Evolutionary conservation across 2,329 filamentous ascomycete genomes (phyloP), one percentile per base, ranked within the genome.

Genomic region (Phialophora expanda): DNA sequence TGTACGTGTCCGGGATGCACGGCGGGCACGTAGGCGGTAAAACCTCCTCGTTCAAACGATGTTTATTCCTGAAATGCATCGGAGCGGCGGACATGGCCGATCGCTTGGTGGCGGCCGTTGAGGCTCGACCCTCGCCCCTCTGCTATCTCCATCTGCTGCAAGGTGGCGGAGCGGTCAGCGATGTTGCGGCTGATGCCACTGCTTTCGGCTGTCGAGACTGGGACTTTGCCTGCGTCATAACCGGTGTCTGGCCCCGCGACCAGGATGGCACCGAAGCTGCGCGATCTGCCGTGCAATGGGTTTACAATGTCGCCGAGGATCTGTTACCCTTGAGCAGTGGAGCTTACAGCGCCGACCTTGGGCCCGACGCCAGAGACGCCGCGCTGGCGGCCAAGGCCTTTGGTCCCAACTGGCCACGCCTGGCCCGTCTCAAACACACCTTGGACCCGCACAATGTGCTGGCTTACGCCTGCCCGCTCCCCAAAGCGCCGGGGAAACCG

Each of bases 121-220:
- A 80, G 51, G 75, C 67, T 66, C 80, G 84, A 50, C 85, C 86
- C 2, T 80, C 84, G 0, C 76, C 80, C 46, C 72, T 85, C 14
- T 89, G 85, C 74, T 89, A 89, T 76, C 75, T 89, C 56, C 86
- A 89, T 79, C 82, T 90, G 4, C 75, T 89, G 8, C 87, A 88
- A 48, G 86, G 86, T 20, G 85, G 86, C 6, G 84, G 82, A 68
- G 82, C 81, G 0, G 74, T 86, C 50, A n/a, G 70, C 53, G 78
- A 87, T 28, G 69, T 84, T 17, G 71, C 75, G 1, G 67, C 75
- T 4, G 75, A 82, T 67, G 79, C 78, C 28, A 85, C 83, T 64
- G 86, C 87, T 61, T 89, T 89, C 61, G 86, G 87, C 53, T 87
- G 83, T 77, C 84, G 87, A 75, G 80, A 86, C 73, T 89, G 86